Percentiles rank a stretch among this genome's conserved stretches.
These are phyloP conservation scores for Millerozyma miso DNA, from an alignment of 805 yeast genomes.

Conservation along the genomic window DNA sequence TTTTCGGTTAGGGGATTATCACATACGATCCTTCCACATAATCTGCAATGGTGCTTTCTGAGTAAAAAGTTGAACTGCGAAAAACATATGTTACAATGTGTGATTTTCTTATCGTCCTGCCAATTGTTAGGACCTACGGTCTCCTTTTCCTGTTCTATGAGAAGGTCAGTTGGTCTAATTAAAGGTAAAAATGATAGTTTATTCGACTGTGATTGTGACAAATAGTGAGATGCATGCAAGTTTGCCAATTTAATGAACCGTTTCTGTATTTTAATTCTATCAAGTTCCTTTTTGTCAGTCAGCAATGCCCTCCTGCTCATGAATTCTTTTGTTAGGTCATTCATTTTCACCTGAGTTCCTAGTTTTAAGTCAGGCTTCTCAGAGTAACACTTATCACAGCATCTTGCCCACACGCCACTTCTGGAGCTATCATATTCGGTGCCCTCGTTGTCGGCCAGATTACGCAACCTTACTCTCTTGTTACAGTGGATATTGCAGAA, in stretches of 20 bases:
- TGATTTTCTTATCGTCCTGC: slow-evolving; percentile 44
- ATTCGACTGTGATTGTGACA: background rate
- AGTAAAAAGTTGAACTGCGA: slow-evolving; percentile 50
- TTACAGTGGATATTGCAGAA: slow-evolving; percentile 64
- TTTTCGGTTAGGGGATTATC: slow-evolving; percentile 49
- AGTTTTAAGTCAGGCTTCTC: slow-evolving; percentile 48
- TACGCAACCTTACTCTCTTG: slow-evolving; percentile 47
- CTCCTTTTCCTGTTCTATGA: slow-evolving; percentile 15
- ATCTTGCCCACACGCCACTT: slow-evolving; percentile 63
- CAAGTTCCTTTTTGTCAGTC: slow-evolving; percentile 48
- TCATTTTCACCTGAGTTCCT: slow-evolving; percentile 33
- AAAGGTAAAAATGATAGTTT: background rate
- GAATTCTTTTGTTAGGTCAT: slow-evolving; percentile 47
- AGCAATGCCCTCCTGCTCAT: slow-evolving; percentile 33
- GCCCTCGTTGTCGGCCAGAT: slow-evolving; percentile 44
- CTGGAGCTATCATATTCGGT: slow-evolving; percentile 23
- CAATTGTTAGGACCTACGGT: slow-evolving; percentile 52
- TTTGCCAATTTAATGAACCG: slow-evolving; percentile 49
- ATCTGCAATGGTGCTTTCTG: slow-evolving; percentile 86
- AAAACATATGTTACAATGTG: slow-evolving; percentile 62
- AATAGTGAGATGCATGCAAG: slow-evolving; percentile 6
- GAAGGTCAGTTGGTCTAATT: background rate
- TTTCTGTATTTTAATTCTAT: slow-evolving; percentile 55
- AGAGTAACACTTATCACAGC: slow-evolving; percentile 62
- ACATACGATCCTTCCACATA: slow-evolving; percentile 83